Percentiles rank a stretch among this genome's conserved stretches.
Evolutionary conservation across 148 eudicot genomes (phyloP).

Genomic region (Nepenthes mirabilis): DNA sequence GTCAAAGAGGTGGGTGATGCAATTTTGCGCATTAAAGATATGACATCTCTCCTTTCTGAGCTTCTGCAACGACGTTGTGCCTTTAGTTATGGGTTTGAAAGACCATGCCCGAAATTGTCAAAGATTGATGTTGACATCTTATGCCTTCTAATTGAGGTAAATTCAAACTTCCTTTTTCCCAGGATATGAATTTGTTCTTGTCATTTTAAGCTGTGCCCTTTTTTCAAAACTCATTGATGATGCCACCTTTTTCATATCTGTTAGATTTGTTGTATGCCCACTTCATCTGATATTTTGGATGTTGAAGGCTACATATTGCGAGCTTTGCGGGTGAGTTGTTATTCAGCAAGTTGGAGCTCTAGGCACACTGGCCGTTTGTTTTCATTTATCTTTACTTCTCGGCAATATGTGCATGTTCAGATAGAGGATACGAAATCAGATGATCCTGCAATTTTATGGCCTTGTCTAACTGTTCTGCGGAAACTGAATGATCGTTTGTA

Average conservation of each 20-base stretch:
- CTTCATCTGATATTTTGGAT: slow-evolving; percentile 24
- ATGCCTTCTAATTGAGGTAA: slow-evolving; percentile 76
- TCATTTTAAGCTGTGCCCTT: background rate
- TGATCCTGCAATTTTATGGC: slow-evolving; percentile 42
- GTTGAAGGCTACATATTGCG: slow-evolving; percentile 37
- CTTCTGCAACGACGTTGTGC: slow-evolving; percentile 44
- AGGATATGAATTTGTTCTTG: background rate
- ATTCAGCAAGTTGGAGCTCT: background rate
- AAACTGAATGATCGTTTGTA: slow-evolving; percentile 32
- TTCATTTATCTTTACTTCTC: slow-evolving; percentile 1
- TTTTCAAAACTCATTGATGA: slow-evolving; percentile 4
- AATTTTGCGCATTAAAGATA: slow-evolving; percentile 38
- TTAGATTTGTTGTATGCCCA: slow-evolving; percentile 34
- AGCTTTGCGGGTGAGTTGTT: slow-evolving; percentile 34
- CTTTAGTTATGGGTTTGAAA: slow-evolving; percentile 26
- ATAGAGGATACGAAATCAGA: slow-evolving; percentile 21
- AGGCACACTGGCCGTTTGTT: background rate
- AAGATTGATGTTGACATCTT: slow-evolving; percentile 50
- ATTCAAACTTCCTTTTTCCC: background rate
- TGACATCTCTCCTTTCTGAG: slow-evolving; percentile 30
- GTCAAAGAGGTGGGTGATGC: slow-evolving; percentile 62
- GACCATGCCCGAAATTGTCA: slow-evolving; percentile 25
- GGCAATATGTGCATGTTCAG: slow-evolving; percentile 13
- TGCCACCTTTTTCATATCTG: background rate
- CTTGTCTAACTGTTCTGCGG: slow-evolving; percentile 56